A percentile compares a stretch with the other conserved stretches of the same genome.
Evolutionary conservation across 1,284 basidiomycete species (phyloP).

Genomic region (Ceratobasidium sp.): DNA sequence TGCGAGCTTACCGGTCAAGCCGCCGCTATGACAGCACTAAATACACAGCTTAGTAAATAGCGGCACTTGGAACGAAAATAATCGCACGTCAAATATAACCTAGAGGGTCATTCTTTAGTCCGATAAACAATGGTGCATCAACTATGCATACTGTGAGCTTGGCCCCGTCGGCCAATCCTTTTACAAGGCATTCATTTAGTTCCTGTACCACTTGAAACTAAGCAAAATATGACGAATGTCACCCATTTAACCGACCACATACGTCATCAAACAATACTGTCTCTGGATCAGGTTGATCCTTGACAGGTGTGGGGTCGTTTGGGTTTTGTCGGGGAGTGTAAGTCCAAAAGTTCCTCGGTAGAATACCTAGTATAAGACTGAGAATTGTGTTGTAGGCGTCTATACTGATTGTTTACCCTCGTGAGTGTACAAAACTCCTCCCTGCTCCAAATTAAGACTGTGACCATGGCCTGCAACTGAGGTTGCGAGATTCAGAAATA

Average conservation of each 20-base stretch:
- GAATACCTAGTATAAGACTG: neutral
- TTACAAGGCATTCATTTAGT: neutral
- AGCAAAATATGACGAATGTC: neutral
- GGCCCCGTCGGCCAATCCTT: neutral
- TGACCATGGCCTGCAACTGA: constrained; percentile 19
- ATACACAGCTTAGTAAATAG: neutral
- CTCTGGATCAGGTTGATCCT: constrained; percentile 1
- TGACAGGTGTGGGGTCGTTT: neutral
- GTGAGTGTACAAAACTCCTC: neutral
- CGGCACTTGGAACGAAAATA: neutral
- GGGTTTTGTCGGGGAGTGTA: too few species aligned
- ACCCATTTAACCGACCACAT: neutral
- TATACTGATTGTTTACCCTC: neutral
- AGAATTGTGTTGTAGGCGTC: neutral
- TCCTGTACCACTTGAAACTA: neutral
- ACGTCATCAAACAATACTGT: constrained; percentile 10
- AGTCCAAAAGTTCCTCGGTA: neutral
- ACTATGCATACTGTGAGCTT: constrained; percentile 1
- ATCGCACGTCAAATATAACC: constrained; percentile 32
- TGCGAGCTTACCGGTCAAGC: neutral
- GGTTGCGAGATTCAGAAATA: neutral
- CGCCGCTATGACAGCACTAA: constrained; percentile 32
- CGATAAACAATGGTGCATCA: too few species aligned
- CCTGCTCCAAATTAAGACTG: neutral
- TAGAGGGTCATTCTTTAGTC: neutral